Conservation (phyloP, 176 grass and related monocot genomes). For the Zea mays region DNA sequence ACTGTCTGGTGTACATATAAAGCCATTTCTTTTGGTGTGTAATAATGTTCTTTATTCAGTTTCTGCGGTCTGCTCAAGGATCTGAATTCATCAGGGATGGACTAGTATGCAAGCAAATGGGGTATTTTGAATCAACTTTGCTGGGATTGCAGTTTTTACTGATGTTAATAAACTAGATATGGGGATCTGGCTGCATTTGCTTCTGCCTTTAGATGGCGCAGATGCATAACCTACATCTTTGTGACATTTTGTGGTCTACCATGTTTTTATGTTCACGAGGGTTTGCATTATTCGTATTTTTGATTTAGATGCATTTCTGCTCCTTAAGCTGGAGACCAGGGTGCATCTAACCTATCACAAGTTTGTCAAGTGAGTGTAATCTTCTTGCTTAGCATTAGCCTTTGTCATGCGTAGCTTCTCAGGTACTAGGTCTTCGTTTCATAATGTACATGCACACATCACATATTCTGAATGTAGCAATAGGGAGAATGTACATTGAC, state of each 20-base stretch:
- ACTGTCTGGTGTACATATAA: no score
- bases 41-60: no score
- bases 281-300: no score
- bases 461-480: background rate
- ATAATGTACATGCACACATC: background rate
- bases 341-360: no score
- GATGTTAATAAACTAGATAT: background rate
- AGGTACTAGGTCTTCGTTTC: background rate
- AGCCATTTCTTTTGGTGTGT: no score
- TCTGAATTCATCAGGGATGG: background rate
- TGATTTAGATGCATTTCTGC: background rate
- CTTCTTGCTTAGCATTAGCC: background rate
- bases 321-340: no score
- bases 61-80: background rate
- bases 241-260: no score
- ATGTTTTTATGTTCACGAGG: no score
- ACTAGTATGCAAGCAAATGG: background rate
- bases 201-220: background rate
- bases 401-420: background rate
- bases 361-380: background rate
- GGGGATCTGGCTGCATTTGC: background rate
- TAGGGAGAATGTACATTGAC: background rate
- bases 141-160: background rate
- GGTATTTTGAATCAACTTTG: background rate
- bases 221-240: background rate